Evolutionary conservation across 1,139 yeast genomes (phyloP).

Genomic region (Citeromyces hawaiiensis): DNA sequence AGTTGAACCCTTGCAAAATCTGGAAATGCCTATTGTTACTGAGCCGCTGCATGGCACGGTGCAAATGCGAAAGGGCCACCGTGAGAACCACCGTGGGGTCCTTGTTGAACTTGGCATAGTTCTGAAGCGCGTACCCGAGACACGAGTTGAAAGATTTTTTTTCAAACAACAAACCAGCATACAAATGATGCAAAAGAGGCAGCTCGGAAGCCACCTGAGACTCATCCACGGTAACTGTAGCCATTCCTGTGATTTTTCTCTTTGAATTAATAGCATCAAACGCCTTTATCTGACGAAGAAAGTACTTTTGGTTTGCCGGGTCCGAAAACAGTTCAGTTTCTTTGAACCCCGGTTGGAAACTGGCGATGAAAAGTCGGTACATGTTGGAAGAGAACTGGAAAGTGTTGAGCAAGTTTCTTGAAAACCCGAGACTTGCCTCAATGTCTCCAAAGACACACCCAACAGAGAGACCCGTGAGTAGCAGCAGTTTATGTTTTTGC

Average conservation of each 20-base stretch:
- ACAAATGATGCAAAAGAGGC: conserved; percentile 62
- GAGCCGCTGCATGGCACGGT: conserved; percentile 84
- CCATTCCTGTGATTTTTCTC: conserved; percentile 60
- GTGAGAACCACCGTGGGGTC: conserved; percentile 74
- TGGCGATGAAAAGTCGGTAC: conserved; percentile 51
- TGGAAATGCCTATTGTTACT: conserved; percentile 80
- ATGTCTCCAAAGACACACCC: conserved; percentile 45
- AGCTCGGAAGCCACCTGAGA: conserved; percentile 37
- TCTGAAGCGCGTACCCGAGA: conserved; percentile 50
- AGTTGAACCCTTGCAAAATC: conserved; percentile 75
- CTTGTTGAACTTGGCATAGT: conserved; percentile 44
- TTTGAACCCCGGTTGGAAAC: conserved; percentile 49
- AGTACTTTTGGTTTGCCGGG: conserved; percentile 79
- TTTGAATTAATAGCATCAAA: conserved; percentile 53
- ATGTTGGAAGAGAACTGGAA: conserved; percentile 68
- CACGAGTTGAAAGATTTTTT: conserved; percentile 76
- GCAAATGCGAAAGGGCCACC: conserved; percentile 74
- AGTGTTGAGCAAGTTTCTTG: conserved; percentile 50
- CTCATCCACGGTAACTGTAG: conserved; percentile 42
- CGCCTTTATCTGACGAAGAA: conserved; percentile 80
- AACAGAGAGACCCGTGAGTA: conserved; percentile 52
- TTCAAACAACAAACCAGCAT: conserved; percentile 71
- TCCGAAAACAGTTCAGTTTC: conserved; percentile 53
- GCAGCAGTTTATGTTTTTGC: conserved; percentile 40
- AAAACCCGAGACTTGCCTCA: conserved; percentile 33